Percentiles rank a stretch among this genome's conserved stretches.
Conservation (phyloP, 805 yeast genomes). For the Cyberlindnera petersonii region DNA sequence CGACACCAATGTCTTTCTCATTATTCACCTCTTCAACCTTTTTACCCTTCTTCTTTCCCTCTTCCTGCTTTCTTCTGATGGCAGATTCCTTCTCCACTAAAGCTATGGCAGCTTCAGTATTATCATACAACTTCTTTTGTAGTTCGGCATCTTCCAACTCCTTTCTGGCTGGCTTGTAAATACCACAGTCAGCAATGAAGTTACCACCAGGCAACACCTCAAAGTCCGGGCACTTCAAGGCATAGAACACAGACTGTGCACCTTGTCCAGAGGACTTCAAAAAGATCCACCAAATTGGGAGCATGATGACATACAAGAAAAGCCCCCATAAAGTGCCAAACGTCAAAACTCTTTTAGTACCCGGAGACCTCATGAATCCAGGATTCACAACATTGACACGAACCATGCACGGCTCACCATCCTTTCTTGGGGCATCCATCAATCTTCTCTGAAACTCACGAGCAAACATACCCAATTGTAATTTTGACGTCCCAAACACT, state of each 20-base stretch:
- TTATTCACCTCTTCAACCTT: slow-evolving; percentile 9
- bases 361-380: slow-evolving; percentile 85
- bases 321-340: slow-evolving; percentile 69
- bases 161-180: slow-evolving; percentile 49
- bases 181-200: slow-evolving; percentile 68
- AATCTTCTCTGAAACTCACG: slow-evolving; percentile 70
- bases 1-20: slow-evolving; percentile 6
- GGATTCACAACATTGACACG: slow-evolving; percentile 81
- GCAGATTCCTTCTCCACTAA: slow-evolving; percentile 70
- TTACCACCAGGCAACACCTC: slow-evolving; percentile 60
- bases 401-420: slow-evolving; percentile 66
- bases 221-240: slow-evolving; percentile 68
- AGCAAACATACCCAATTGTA: slow-evolving; percentile 72
- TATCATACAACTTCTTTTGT: slow-evolving; percentile 56
- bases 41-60: slow-evolving; percentile 9
- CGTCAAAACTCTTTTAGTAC: slow-evolving; percentile 72
- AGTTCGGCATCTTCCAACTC: slow-evolving; percentile 63
- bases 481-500: slow-evolving; percentile 77
- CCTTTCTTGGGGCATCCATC: slow-evolving; percentile 57
- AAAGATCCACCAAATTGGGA: slow-evolving; percentile 81
- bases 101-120: slow-evolving; percentile 55
- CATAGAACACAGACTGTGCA: slow-evolving; percentile 70
- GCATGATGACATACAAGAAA: slow-evolving; percentile 58
- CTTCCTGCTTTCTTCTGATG: slow-evolving; percentile 50
- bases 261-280: slow-evolving; percentile 76